These are phyloP conservation scores for Athelia psychrophila DNA, from an alignment of 1,284 basidiomycete genomes.

Conservation along the genomic window DNA sequence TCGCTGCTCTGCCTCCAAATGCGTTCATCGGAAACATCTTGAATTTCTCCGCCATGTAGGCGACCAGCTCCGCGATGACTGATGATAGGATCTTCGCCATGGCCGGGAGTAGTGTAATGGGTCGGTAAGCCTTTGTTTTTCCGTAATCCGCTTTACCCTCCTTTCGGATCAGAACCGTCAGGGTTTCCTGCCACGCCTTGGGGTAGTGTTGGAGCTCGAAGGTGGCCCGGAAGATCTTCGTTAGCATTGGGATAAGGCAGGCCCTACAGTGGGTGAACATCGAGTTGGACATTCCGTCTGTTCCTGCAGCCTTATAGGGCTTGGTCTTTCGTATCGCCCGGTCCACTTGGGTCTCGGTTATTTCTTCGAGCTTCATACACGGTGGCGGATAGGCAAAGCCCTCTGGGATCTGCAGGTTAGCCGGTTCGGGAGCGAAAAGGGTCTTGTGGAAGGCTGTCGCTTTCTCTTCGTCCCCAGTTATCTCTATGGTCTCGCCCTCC, in stretches of 20 bases:
- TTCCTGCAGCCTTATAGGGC: constrained; percentile 28
- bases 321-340: constrained; percentile 14
- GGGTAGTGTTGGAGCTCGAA: constrained; percentile 16
- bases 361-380: constrained; percentile 3
- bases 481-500: constrained; percentile 3
- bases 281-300: constrained; percentile 28
- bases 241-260: constrained; percentile 17
- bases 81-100: constrained; percentile 22
- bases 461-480: constrained; percentile 37
- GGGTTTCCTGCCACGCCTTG: constrained; percentile 8
- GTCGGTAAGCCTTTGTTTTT: constrained; percentile 23
- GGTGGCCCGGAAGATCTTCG: constrained; percentile 20
- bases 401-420: not conserved
- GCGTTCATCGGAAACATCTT: constrained; percentile 24
- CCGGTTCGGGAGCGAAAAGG: constrained; percentile 15
- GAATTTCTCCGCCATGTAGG: constrained; percentile 18
- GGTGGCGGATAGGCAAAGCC: constrained; percentile 18
- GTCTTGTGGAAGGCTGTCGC: constrained; percentile 43
- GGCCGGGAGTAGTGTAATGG: constrained; percentile 25
- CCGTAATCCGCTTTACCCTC: constrained; percentile 25
- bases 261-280: constrained; percentile 18
- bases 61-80: constrained; percentile 22
- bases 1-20: constrained; percentile 30
- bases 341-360: constrained; percentile 16
- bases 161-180: constrained; percentile 24